Evolutionary conservation across 2,329 filamentous ascomycete genomes (phyloP), one percentile per base, ranked within the genome.

Genomic region (Ambrosiella beaveri): DNA sequence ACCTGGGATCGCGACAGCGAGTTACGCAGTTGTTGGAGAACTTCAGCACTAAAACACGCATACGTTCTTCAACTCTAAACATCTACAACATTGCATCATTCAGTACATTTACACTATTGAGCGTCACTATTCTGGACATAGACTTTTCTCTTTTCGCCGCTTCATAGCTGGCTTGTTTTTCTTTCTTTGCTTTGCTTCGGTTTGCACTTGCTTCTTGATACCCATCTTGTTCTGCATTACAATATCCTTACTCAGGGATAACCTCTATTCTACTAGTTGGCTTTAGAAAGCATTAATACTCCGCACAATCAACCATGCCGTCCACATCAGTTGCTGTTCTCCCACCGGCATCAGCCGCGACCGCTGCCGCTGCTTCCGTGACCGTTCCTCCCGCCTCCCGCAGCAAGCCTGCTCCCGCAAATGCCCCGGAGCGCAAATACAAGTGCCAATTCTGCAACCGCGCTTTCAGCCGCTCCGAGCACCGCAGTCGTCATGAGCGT

Each of bases 361-460:
- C 81, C 68, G 80, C 88, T 68, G 80, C 83, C 68, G 79, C 85
- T 69, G 79, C 80, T 65, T 78, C 84, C 67, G 82, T 86, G 72
- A 95, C 94, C 74, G 73, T 84, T 64, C 77, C 85, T 62, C 74
- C 84, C 65, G 84, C 55, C 8, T 38, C 15, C 51, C 36, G 41
- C 19, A 60, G 53, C 13, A 60, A 57, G 36, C 44, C 47, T 11
- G 38, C 59, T 7, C 51, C 55, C 27, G 51, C 59, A 17, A 60
- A 55, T 44, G 59, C 82, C 65, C 88, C 90, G 59, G 93, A 97
- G 76, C 91, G 94, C 77, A 95, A 96, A 74, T 98, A 98, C 82
- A 96, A 97, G 72, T 98, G 93, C 75, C 89, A 95, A 77, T 97
- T 95, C 73, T 97, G 93, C 76, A 90, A 90, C 74, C 81, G 93